Evolutionary conservation across 2,329 filamentous ascomycete genomes (phyloP).

Genomic region (Ascochyta viciae-villosae): DNA sequence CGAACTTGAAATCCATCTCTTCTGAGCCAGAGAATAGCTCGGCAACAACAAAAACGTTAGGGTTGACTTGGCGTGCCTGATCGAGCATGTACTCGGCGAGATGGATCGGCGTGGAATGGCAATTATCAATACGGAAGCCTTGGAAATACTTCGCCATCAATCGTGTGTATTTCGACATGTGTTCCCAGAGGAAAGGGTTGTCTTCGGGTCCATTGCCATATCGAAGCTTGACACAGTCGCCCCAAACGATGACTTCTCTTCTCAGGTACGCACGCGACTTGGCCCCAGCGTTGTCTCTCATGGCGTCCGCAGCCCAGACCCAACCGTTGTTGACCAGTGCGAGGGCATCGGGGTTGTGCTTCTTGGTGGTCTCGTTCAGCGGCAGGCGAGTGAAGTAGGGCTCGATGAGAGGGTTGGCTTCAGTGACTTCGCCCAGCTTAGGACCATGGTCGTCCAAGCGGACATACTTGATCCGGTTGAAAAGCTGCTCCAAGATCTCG

Average conservation of each 20-base stretch:
- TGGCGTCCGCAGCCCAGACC: conserved; percentile 97
- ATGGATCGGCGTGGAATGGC: conserved; percentile 92
- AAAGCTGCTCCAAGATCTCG: conserved; percentile 88
- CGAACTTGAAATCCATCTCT: conserved; percentile 94
- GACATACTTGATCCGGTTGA: conserved; percentile 93
- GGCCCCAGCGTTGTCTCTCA: conserved; percentile 91
- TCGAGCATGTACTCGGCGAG: conserved; percentile 96
- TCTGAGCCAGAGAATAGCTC: conserved; percentile 96
- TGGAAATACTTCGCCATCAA: conserved; percentile 94
- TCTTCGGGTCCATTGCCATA: conserved; percentile 83
- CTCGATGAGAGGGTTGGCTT: conserved; percentile 84
- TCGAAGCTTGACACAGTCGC: conserved; percentile 95
- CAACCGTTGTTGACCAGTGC: conserved; percentile 95
- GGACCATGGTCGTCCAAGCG: conserved; percentile 92
- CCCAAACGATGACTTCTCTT: conserved; percentile 96
- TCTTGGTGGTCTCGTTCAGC: conserved; percentile 75
- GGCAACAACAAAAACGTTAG: conserved; percentile 89
- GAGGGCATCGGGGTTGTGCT: conserved; percentile 77
- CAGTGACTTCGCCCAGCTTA: conserved; percentile 79
- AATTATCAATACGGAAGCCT: conserved; percentile 97
- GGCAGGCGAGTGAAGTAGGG: conserved; percentile 93
- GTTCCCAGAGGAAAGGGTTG: conserved; percentile 93
- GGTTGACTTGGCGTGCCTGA: conserved; percentile 85
- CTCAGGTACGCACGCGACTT: conserved; percentile 92
- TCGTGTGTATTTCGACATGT: conserved; percentile 91